Percentiles rank a stretch among this genome's conserved stretches.
Evolutionary conservation across 331 rosid species (phyloP).

Genomic region (Prunus yedoensis): DNA sequence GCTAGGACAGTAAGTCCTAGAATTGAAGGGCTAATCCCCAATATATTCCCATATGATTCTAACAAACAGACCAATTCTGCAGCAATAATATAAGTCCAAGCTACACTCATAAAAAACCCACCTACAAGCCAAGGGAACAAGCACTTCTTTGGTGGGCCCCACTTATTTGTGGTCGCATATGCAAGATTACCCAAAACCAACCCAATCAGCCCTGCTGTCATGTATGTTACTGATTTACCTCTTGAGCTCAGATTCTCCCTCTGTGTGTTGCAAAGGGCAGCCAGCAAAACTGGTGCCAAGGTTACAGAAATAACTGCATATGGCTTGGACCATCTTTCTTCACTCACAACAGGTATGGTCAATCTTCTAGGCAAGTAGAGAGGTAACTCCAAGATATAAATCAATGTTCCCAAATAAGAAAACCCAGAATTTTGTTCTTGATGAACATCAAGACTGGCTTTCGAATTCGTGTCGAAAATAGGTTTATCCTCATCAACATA

Average conservation of each 20-base stretch:
- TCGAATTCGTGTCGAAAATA: background rate
- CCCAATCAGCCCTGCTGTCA: constrained; percentile 48
- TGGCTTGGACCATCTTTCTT: constrained; percentile 69
- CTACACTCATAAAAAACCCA: constrained; percentile 80
- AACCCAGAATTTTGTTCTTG: constrained; percentile 12
- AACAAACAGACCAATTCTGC: constrained; percentile 68
- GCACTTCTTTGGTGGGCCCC: constrained; percentile 58
- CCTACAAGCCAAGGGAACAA: constrained; percentile 68
- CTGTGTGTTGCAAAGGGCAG: constrained; percentile 37
- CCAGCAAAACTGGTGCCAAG: constrained; percentile 64
- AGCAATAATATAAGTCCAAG: constrained; percentile 79
- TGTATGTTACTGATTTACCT: constrained; percentile 24
- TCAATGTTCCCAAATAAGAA: constrained; percentile 13
- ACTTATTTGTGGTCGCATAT: constrained; percentile 41
- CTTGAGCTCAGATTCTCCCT: constrained; percentile 12
- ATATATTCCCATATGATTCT: constrained; percentile 56
- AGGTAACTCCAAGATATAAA: constrained; percentile 54
- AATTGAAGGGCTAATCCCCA: constrained; percentile 65
- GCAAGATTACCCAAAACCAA: constrained; percentile 40
- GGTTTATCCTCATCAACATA: constrained; percentile 36
- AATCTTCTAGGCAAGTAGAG: constrained; percentile 76
- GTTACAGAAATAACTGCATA: constrained; percentile 59
- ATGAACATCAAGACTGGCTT: constrained; percentile 21
- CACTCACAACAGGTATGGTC: constrained; percentile 75
- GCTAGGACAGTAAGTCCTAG: constrained; percentile 74